Conservation (phyloP, 2,329 filamentous ascomycete species). For the Colletotrichum camelliae region DNA sequence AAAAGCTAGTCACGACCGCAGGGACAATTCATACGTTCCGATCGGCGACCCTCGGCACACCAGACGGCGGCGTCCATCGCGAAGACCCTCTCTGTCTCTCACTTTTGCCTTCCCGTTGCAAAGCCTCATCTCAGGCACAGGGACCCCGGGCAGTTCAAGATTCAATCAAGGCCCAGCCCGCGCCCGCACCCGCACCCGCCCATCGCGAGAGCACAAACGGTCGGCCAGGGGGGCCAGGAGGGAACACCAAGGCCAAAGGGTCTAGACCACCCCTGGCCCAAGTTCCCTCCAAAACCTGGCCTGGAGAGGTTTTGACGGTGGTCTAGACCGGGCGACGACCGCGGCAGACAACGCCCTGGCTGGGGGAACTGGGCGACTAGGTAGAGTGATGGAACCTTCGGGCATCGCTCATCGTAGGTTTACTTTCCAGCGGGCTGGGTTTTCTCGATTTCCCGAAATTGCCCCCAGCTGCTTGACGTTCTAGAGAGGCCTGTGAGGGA, state of each 20-base stretch:
- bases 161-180: background rate
- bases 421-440: background rate
- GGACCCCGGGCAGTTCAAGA: background rate
- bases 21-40: background rate
- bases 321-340: background rate
- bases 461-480: background rate
- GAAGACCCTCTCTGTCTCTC: background rate
- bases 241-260: background rate
- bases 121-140: background rate
- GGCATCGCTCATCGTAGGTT: background rate
- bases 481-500: background rate
- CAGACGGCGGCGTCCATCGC: background rate
- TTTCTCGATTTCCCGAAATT: background rate
- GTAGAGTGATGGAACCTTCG: background rate
- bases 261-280: conserved; percentile 2
- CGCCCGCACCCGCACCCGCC: background rate
- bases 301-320: background rate
- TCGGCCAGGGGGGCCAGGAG: background rate
- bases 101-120: background rate
- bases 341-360: background rate
- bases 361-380: background rate
- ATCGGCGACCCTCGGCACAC: background rate
- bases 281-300: background rate
- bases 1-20: background rate
- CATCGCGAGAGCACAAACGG: background rate